Percentiles rank a stretch among this genome's conserved stretches.
Conservation (phyloP, 805 yeast genomes). For the Candida maris region DNA sequence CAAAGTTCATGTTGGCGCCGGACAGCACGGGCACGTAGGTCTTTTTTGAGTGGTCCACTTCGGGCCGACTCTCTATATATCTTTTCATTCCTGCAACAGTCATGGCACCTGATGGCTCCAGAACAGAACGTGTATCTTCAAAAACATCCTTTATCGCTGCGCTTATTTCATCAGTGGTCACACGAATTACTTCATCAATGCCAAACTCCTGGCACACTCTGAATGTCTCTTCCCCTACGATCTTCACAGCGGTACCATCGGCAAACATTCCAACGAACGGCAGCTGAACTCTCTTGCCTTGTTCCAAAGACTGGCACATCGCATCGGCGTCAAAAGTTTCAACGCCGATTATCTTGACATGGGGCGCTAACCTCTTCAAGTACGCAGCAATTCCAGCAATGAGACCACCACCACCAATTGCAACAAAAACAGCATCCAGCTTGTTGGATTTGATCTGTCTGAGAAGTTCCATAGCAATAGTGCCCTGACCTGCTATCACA, state of each 20-base stretch:
- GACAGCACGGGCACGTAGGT: slow-evolving; percentile 83
- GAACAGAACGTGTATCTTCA: slow-evolving; percentile 89
- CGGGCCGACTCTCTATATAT: slow-evolving; percentile 66
- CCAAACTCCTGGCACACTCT: slow-evolving; percentile 62
- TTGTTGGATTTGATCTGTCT: slow-evolving; percentile 79
- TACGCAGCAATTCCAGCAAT: slow-evolving; percentile 89
- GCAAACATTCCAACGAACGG: slow-evolving; percentile 92
- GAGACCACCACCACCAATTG: slow-evolving; percentile 97
- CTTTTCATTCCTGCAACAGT: slow-evolving; percentile 92
- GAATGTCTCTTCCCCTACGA: slow-evolving; percentile 89
- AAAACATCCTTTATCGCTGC: slow-evolving; percentile 97
- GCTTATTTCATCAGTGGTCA: slow-evolving; percentile 85
- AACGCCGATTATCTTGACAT: slow-evolving; percentile 90
- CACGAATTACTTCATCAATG: slow-evolving; percentile 86
- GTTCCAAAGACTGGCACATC: slow-evolving; percentile 65
- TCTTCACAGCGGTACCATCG: slow-evolving; percentile 95
- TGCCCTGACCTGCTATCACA: slow-evolving; percentile 98
- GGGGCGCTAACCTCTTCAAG: slow-evolving; percentile 95
- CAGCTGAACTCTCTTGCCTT: slow-evolving; percentile 52
- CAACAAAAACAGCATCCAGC: slow-evolving; percentile 82
- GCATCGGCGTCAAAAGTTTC: slow-evolving; percentile 96
- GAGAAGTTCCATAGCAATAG: slow-evolving; percentile 88
- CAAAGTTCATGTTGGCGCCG: slow-evolving; percentile 99
- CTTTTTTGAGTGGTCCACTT: slow-evolving; percentile 62
- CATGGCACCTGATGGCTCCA: slow-evolving; percentile 97